These are phyloP conservation scores for Dentipellis fragilis DNA, from an alignment of 768 basidiomycete species.

Conservation along the genomic window DNA sequence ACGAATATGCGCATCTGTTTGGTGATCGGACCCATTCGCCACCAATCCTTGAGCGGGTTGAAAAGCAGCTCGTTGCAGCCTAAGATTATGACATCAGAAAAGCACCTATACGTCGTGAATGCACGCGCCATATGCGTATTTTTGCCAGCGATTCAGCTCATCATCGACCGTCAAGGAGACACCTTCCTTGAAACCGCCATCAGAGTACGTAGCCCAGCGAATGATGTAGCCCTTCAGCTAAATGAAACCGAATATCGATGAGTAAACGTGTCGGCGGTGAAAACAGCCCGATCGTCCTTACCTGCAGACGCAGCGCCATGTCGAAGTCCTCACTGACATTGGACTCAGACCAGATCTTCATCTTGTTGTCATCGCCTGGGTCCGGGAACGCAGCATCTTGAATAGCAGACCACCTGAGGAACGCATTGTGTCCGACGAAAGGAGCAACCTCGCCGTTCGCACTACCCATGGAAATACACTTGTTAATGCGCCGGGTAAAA, in stretches of 20 bases:
- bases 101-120: background rate
- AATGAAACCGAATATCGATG: background rate
- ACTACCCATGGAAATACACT: conserved; percentile 68
- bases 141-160: conserved; percentile 89
- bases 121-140: conserved; percentile 62
- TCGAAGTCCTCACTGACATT: conserved; percentile 83
- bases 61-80: conserved; percentile 76
- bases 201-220: conserved; percentile 79
- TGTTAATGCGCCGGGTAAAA: conserved; percentile 83
- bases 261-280: background rate
- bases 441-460: conserved; percentile 79
- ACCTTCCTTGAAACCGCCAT: conserved; percentile 85
- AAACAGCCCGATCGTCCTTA: background rate
- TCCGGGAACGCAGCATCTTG: conserved; percentile 80
- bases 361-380: conserved; percentile 47
- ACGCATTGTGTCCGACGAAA: conserved; percentile 84
- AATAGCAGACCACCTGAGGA: conserved; percentile 81
- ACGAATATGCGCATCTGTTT: conserved; percentile 69
- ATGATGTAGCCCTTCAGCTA: conserved; percentile 58
- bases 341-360: conserved; percentile 69
- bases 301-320: conserved; percentile 59
- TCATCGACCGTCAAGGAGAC: conserved; percentile 85
- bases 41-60: conserved; percentile 75
- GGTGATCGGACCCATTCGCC: conserved; percentile 71
- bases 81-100: conserved; percentile 14